Conservation (phyloP, 495 filamentous ascomycete genomes). For the Penicillium desertorum region DNA sequence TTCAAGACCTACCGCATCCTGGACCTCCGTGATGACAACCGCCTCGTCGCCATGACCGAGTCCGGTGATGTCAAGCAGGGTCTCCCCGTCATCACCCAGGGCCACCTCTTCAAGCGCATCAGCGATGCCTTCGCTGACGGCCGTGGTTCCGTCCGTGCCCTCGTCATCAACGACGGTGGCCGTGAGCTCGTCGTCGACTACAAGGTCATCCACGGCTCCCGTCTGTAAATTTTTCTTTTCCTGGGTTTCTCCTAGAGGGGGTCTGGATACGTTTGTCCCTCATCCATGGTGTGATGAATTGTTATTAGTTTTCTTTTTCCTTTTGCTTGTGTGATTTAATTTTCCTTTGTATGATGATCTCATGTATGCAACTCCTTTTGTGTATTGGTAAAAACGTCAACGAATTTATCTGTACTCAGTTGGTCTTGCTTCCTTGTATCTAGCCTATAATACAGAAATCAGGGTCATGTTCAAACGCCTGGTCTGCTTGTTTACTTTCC, state of each 20-base stretch:
- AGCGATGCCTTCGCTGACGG: conserved; percentile 85
- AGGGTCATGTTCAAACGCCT: not conserved
- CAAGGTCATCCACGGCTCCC: conserved; percentile 88
- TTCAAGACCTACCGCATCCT: conserved; percentile 99
- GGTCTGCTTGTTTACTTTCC: not conserved
- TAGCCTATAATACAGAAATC: not conserved
- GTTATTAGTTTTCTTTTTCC: conserved; percentile 8
- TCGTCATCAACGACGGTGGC: conserved; percentile 93
- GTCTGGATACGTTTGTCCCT: conserved; percentile 11
- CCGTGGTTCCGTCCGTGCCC: conserved; percentile 87
- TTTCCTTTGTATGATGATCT: conserved; percentile 34
- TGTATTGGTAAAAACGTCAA: conserved; percentile 22
- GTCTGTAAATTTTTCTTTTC: conserved; percentile 52
- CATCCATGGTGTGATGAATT: conserved; percentile 13
- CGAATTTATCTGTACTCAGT: conserved; percentile 15
- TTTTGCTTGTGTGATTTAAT: conserved; percentile 13
- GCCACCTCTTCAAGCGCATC: conserved; percentile 77
- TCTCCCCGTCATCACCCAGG: conserved; percentile 90
- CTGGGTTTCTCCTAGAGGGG: conserved; percentile 9
- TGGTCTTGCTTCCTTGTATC: conserved; percentile 4
- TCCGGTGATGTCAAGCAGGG: conserved; percentile 96
- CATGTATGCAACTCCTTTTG: conserved; percentile 20
- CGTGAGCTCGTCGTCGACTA: conserved; percentile 97
- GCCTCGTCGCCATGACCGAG: conserved; percentile 80
- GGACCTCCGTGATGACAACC: conserved; percentile 87